Evolutionary conservation across 78 protist species (phyloP), one percentile per base, ranked within the genome.

Genomic region (slime mould (Dictyostelium discoideum)): DNA sequence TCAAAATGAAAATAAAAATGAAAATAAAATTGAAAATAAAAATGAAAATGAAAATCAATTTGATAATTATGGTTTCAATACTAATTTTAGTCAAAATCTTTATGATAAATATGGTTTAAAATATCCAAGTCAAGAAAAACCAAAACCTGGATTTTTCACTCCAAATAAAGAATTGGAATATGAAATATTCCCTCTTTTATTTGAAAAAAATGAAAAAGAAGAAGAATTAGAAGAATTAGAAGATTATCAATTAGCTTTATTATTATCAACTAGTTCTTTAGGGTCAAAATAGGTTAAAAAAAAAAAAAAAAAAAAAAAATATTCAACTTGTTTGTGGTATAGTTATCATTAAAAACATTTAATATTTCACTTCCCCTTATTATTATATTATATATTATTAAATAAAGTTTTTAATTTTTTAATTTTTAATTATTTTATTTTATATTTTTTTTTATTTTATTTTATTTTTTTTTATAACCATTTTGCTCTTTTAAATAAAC

Each of bases 401-500:
- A 32, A 32, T 32, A 32, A 32, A 32, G 37, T 32, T 32, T 32
- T 32, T 32, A 32, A 32, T 32, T 32, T 32, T 44, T 44, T 44
- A 44, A 44, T 7, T 44, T 44, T 50, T 50, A 8, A 50, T 50
- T 50, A 1, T 8, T 50, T 50, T 50, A 11, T 9, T 50, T 50
- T 50, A 50, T 50, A 9, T 50, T 1, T 50, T 50, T 16, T 5
- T 54, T 54, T 54, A 2, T 54, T 16, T 54, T 54, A 16, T 54
- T 54, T 54, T 50, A 11, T 50, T 50, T 50, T 32, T 1, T 60
- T 79, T 78, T 84, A 93, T 37, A 93, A 60, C 96, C 96, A 93
- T 37, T 76, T 85, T n/a, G 92, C 76, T 85, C 89, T 72, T 69
- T 48, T 77, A 37, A 93, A 93, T 67, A 93, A 67, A 40, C 80